Evolutionary conservation across 2,329 filamentous ascomycete species (phyloP).

Genomic region (Fusarium sp.): DNA sequence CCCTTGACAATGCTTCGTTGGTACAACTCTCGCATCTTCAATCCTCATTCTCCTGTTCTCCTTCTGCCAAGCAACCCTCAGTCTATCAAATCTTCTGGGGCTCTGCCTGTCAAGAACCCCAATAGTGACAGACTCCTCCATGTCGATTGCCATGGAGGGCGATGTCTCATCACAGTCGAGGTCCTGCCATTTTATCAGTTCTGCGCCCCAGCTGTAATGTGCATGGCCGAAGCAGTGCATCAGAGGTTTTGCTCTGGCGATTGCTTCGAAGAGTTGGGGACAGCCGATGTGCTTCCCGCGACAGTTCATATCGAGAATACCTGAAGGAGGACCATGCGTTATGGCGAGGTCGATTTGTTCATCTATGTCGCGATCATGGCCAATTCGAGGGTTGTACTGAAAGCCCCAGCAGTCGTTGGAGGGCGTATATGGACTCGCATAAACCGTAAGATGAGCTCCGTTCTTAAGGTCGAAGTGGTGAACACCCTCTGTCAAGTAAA

Average conservation of each 20-base stretch:
- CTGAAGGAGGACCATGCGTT: constrained; percentile 53
- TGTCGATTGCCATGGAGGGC: constrained; percentile 62
- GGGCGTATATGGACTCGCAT: constrained; percentile 60
- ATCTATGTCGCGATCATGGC: constrained; percentile 43
- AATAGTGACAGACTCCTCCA: constrained; percentile 55
- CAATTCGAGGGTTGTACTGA: constrained; percentile 52
- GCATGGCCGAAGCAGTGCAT: constrained; percentile 55
- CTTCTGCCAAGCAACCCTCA: background rate
- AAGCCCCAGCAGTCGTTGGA: constrained; percentile 57
- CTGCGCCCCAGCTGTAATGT: constrained; percentile 53
- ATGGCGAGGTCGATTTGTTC: constrained; percentile 47
- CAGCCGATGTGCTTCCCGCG: constrained; percentile 47
- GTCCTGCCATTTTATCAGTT: constrained; percentile 60
- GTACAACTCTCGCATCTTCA: background rate
- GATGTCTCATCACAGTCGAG: constrained; percentile 48
- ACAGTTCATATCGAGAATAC: constrained; percentile 56
- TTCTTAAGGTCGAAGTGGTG: constrained; percentile 57
- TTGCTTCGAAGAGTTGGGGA: constrained; percentile 45
- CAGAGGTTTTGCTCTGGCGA: constrained; percentile 44
- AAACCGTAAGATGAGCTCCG: constrained; percentile 57
- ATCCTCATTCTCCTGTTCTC: background rate
- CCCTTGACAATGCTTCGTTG: constrained; percentile 10
- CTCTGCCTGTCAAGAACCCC: constrained; percentile 45
- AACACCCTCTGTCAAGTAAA: constrained; percentile 58
- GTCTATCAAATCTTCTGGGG: background rate